phyloP scores from a whole-genome alignment of 345 rosid genomes.

The Moricandia arvensis region DNA sequence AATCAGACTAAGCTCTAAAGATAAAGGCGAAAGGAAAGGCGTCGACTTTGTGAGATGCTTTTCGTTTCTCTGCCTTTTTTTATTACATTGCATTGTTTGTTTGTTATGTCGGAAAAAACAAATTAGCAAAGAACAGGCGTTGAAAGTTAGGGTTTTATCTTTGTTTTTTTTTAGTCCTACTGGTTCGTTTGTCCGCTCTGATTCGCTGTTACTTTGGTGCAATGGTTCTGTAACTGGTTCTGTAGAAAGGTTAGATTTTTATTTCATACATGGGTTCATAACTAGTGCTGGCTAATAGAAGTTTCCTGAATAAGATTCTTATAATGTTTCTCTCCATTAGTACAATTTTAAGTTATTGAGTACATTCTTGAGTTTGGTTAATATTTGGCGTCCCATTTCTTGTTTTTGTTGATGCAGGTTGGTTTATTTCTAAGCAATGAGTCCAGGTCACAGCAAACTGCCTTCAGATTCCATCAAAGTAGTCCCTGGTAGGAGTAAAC shows the following conservation, averaged over 20 bases:
- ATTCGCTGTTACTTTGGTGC: neutral
- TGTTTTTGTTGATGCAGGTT: slow-evolving; percentile 2
- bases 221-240: neutral
- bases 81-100: neutral
- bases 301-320: neutral
- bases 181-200: neutral
- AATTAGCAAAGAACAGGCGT: neutral
- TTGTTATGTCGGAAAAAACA: neutral
- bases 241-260: neutral
- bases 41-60: neutral
- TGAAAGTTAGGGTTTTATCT: neutral
- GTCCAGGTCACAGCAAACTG: slow-evolving; percentile 5
- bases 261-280: neutral
- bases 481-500: slow-evolving; percentile 35
- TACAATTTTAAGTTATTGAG: no score
- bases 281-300: neutral
- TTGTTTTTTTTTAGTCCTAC: neutral
- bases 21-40: neutral
- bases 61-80: neutral
- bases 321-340: neutral
- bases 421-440: slow-evolving; percentile 13
- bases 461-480: slow-evolving; percentile 32
- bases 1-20: neutral
- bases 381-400: neutral
- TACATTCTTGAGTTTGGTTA: slow-evolving; percentile 4